Percentiles rank a stretch among this genome's conserved stretches.
Evolutionary conservation across 2,329 filamentous ascomycete species (phyloP).

Genomic region (Domatiomyces catenatus): DNA sequence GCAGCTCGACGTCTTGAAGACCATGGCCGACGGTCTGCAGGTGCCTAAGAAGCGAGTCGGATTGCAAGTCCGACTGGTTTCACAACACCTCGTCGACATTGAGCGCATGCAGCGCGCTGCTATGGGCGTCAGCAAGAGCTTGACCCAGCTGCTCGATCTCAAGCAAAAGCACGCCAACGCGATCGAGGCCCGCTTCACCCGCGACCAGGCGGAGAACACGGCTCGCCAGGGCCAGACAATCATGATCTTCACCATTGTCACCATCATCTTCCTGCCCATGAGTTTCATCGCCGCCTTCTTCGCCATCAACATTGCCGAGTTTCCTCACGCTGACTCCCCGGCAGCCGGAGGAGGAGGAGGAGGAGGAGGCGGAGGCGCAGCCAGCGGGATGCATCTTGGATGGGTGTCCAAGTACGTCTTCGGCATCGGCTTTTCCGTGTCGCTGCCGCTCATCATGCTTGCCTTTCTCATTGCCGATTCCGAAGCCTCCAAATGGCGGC

Average conservation of each 20-base stretch:
- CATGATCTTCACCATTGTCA: conserved; percentile 46
- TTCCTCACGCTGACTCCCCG: conserved; percentile 21
- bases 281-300: conserved; percentile 43
- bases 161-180: conserved; percentile 57
- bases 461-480: conserved; percentile 8
- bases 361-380: conserved; percentile 16
- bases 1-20: conserved; percentile 32
- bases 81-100: conserved; percentile 45
- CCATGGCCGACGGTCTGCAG: conserved; percentile 31
- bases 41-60: conserved; percentile 4
- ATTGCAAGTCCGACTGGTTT: conserved; percentile 39
- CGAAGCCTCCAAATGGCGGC: background rate
- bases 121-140: conserved; percentile 42
- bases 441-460: conserved; percentile 28
- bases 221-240: conserved; percentile 42
- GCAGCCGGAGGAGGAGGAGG: no score
- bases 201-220: conserved; percentile 46
- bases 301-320: conserved; percentile 38
- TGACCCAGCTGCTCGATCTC: conserved; percentile 49
- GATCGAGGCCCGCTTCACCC: conserved; percentile 36
- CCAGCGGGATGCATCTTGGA: conserved; percentile 27
- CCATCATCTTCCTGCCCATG: conserved; percentile 41
- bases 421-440: conserved; percentile 39
- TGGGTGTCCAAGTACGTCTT: conserved; percentile 44
- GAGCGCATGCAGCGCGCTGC: conserved; percentile 49